A percentile compares a stretch with the other conserved stretches of the same genome.
phyloP scores from a whole-genome alignment of 257 asterid species.

The Primulina eburnea region DNA sequence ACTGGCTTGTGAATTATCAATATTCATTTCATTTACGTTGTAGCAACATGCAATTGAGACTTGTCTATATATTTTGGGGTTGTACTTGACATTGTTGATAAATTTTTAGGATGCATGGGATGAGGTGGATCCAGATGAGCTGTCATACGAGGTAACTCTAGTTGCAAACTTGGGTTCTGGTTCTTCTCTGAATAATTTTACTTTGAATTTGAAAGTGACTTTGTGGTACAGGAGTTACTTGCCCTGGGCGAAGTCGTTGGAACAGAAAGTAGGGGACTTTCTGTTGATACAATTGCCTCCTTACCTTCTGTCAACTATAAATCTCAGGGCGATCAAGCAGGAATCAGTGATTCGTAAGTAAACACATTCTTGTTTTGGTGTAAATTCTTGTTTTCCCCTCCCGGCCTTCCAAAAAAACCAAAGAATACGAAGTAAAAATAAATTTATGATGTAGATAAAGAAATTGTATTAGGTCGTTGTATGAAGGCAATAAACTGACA shows the following conservation, averaged over 20 bases:
- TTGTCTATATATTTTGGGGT: conserved; percentile 7
- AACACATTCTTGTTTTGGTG: conserved; percentile 23
- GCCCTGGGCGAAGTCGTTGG: conserved; percentile 96
- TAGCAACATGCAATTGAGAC: not conserved
- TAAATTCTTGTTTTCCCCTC: conserved; percentile 10
- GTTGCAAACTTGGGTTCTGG: not conserved
- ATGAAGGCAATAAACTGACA: not conserved
- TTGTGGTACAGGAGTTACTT: conserved; percentile 66
- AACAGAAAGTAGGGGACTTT: conserved; percentile 93
- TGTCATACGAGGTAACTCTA: conserved; percentile 75
- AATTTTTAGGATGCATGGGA: conserved; percentile 78
- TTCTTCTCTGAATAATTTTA: conserved; percentile 12
- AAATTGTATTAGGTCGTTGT: not conserved
- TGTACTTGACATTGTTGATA: conserved; percentile 24
- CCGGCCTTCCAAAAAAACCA: not conserved
- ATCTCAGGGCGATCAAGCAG: conserved; percentile 52
- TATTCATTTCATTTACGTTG: conserved; percentile 1
- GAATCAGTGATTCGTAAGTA: conserved; percentile 79
- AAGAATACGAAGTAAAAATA: no score
- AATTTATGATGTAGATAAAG: no score
- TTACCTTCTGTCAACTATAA: conserved; percentile 67
- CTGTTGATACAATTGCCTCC: conserved; percentile 78
- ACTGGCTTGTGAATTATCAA: not conserved
- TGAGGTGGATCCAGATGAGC: conserved; percentile 91
- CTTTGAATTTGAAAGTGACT: conserved; percentile 16